Evolutionary conservation across 306 rosid genomes (phyloP), one percentile per base, ranked within the genome.

Genomic region (Cucumis sativus): DNA sequence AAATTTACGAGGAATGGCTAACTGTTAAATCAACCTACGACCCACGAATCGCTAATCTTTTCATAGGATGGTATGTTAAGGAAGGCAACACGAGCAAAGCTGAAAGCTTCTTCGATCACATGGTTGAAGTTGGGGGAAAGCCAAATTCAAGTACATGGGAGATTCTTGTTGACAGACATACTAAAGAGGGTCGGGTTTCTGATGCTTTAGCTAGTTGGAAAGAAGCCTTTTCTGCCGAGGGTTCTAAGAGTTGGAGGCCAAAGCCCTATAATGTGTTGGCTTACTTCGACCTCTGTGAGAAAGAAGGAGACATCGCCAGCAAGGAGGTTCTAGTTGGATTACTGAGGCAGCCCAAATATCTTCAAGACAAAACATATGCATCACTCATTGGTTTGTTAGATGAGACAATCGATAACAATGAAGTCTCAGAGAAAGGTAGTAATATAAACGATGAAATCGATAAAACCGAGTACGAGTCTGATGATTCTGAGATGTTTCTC

Each of bases 71-170:
- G 92, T 84, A 88, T 83, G 79, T 87, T 33, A 90, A 78, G 75
- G 82, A 85, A 1, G 88, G 91, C 7, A 39, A 83, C 76, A 76
- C 79, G 17, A 92, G 88, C 56, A 92, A 85, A 85, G 96, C 91
- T 56, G 58, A 76, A 39, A 72, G 77, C 79, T 88, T 90, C 81
- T 84, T 85, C 64, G 80, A 95, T 58, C 83, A 84, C 74, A 88
- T 89, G 89, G 75, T 45, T 63, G 82, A 91, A 61, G 86, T 60
- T 49, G 97, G 92, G 37, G 95, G 96, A 75, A 80, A 74, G 79
- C 93, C 97, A 15, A 95, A 95, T 78, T 85, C 99, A 3, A 88
- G 76, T 75, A 81, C 99, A 2, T 95, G 99, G 99, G 99, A 92
- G 85, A n/a, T 75, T 82, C 90, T 92, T 59, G 86, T 89, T n/a